Base-by-base conservation (phyloP, 148 eudicot genomes). In the Diospyros lotus region DNA sequence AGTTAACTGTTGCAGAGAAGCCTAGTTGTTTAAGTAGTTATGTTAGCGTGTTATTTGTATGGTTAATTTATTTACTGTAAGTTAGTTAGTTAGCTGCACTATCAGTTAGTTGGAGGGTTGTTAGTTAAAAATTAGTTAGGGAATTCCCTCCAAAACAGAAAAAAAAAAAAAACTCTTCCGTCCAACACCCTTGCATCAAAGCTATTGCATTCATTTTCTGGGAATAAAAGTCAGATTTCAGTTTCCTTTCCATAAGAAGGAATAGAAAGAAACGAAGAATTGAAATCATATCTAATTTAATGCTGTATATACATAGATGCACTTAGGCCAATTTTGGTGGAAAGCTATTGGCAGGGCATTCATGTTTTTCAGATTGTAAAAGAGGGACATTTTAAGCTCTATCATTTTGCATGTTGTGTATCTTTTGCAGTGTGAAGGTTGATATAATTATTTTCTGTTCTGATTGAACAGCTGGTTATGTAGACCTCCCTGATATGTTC, bases 401-500 rank as follows among this genome's bases (percentile, higher is more conserved):
- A 39, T 54, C 12, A 4, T 53, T 54, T 69, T 54, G 18, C 41
- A 39, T 54, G 28, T 5, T 54, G 13, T 28, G 58, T 13, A 51
- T 5, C 43, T 51, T n/a, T 68, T 55, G 50, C 38, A 70, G 44
- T 71, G 51, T 2, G 58, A 71, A 58, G 64, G 28, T 51, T 77
- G 48, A 77, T 42, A 0, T 28, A 42, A 15, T 46, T 6, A 52
- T 80, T 7, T 17, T 6, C 46, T 58, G 42, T 10, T 46, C 14
- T 72, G 73, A 58, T 75, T 42, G 42, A 65, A 85, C 98, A 94
- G 97, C 97, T 81, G 98, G 98, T 76, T 91, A 91, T 67, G 86
- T 94, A 71, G 98, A 91, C 76, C 97, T 91, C 65, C 98, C 95
- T 14, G 97, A 94, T 76, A 83, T 91, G 50, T 94, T 94, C 78